These are phyloP conservation scores for Ophiostoma ips DNA, from an alignment of 2,329 filamentous ascomycete species.

Conservation along the genomic window DNA sequence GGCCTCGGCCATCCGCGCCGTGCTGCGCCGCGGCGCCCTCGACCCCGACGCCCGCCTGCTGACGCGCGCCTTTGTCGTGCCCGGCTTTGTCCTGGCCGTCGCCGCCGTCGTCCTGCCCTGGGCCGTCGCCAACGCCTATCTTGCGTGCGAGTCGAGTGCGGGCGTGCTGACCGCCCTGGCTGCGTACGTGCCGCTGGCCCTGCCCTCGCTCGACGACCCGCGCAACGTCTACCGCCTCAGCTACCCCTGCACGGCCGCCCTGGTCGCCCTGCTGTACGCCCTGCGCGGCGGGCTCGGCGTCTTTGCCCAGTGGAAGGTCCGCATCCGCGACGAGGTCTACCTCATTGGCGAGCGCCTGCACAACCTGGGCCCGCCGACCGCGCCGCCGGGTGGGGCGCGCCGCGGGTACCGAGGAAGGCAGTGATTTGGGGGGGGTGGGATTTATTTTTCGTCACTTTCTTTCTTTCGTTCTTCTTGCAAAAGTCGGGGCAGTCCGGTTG, in stretches of 20 bases:
- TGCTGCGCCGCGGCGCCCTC: conserved; percentile 62
- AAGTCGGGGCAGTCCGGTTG: too few relatives aligned
- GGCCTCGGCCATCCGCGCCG: conserved; percentile 58
- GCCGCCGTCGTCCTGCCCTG: conserved; percentile 50
- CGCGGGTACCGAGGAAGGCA: neutral
- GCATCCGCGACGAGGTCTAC: conserved; percentile 89
- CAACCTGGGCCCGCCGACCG: conserved; percentile 55
- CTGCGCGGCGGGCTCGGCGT: conserved; percentile 43
- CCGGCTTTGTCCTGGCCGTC: conserved; percentile 47
- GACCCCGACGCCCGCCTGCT: conserved; percentile 66
- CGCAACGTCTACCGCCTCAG: conserved; percentile 40
- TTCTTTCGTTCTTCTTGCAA: too few relatives aligned
- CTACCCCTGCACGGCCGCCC: conserved; percentile 52
- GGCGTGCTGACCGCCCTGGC: neutral
- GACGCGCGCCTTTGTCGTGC: conserved; percentile 77
- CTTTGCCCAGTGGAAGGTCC: conserved; percentile 61
- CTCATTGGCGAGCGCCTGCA: conserved; percentile 88
- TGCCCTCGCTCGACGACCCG: conserved; percentile 9
- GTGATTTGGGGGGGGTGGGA: neutral
- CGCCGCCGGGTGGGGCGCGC: neutral
- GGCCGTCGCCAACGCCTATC: neutral
- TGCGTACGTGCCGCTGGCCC: neutral
- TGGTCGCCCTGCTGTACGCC: conserved; percentile 30
- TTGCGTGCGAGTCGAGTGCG: neutral
- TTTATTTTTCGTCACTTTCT: too few relatives aligned